A percentile compares a stretch with the other conserved stretches of the same genome.
Conservation (phyloP, 2,329 filamentous ascomycete genomes). For the Cladosporium velox region DNA sequence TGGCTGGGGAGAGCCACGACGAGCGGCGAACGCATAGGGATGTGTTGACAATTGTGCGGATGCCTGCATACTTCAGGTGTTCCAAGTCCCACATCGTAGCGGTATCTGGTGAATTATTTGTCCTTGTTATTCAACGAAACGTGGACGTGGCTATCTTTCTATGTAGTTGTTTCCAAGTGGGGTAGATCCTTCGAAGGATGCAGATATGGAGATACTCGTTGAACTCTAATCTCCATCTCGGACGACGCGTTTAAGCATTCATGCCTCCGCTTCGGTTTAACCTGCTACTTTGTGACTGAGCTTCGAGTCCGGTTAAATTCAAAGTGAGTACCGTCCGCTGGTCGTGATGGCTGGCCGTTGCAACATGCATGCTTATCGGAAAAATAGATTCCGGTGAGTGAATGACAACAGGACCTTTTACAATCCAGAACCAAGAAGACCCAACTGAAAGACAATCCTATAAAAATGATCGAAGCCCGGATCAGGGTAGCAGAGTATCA, state of each 20-base stretch:
- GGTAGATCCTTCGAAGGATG: not conserved
- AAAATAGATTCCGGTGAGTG: too few species aligned
- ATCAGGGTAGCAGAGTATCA: not conserved
- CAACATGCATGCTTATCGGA: too few species aligned
- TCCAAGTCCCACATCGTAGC: not conserved
- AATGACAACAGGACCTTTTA: too few species aligned
- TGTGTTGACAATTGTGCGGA: slow-evolving; percentile 15
- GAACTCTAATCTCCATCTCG: not conserved
- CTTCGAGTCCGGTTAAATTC: too few species aligned
- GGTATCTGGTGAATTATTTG: not conserved
- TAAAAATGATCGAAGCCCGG: not conserved
- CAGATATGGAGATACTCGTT: not conserved
- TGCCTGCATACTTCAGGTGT: not conserved
- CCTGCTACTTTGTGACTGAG: not conserved
- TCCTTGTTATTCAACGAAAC: not conserved
- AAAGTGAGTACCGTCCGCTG: not conserved
- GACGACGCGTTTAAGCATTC: not conserved
- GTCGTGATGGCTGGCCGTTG: not conserved
- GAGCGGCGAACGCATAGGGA: slow-evolving; percentile 18
- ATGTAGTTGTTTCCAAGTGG: not conserved
- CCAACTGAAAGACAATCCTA: not conserved
- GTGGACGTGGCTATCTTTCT: not conserved
- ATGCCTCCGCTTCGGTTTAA: not conserved
- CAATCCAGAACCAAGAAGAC: too few species aligned
- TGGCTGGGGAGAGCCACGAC: slow-evolving; percentile 21